Evolutionary conservation across 495 filamentous ascomycete genomes (phyloP), one percentile per base, ranked within the genome.

Genomic region (Bathelium albidoporum): DNA sequence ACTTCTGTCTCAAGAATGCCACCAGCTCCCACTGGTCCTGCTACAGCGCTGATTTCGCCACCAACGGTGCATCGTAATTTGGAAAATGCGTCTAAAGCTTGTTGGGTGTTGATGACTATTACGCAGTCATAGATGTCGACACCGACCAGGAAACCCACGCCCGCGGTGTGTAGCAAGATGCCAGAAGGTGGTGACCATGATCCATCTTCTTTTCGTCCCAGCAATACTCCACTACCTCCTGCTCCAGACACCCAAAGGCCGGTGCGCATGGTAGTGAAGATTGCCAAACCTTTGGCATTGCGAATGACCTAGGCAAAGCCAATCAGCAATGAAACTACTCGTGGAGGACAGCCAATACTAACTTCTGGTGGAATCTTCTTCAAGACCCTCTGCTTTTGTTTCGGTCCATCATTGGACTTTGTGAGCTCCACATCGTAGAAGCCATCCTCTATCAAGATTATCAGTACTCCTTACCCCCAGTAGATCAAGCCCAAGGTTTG

Each of bases 121-220:
- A 96, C 86, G 71, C 91, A 95, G 71, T 96, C 91, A 78, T 96
- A 96, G 63, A 95, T 89, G 67, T 96, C 91, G 32, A 95, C 89
- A 1, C 90, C 91, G 1, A 91, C 86, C 29, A 93, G 79, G 70
- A 96, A 96, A n/a, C 89, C 90, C 26, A 95, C 75, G 2, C 86
- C 90, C 1, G 88, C 85, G 0, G 91, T 95, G 71, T 96, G 91
- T 32, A 96, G 80, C 73, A 95, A 78, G 65, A 96, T 90, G 36
- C 88, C 91, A 16, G 89, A 91, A 2, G 91, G 91, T 2, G 90
- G 88, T 59, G 88, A 91, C 91, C 91, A 96, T 69, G 85, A 85
- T 2, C 91, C 90, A 62, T 91, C 89, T 34, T 87, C 85, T 69
- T 87, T 86, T 32, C 91, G 83, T 22, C 82, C 91, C 59, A 95